These are phyloP conservation scores for Ustilago tritici DNA, from an alignment of 1,284 basidiomycete genomes.

Conservation along the genomic window DNA sequence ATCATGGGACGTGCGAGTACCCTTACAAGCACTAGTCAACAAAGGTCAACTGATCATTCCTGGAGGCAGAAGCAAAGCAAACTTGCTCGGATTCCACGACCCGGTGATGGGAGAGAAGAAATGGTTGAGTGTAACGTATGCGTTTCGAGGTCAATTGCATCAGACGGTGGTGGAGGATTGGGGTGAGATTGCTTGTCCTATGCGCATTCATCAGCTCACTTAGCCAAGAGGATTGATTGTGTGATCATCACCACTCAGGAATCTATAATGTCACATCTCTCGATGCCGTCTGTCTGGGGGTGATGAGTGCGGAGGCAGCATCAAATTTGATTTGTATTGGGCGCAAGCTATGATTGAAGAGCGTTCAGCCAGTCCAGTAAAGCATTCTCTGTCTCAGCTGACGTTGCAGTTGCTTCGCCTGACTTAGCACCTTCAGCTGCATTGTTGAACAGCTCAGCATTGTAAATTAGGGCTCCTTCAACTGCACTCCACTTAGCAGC, in stretches of 20 bases:
- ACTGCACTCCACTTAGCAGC: conserved; percentile 1
- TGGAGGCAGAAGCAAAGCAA: conserved; percentile 77
- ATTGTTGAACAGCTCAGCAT: not conserved
- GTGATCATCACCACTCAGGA: not conserved
- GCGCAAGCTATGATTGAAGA: conserved; percentile 1
- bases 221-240: not conserved
- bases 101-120: conserved; percentile 79
- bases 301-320: too few species aligned
- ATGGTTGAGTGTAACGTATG: conserved; percentile 79
- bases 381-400: not conserved
- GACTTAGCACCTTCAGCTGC: not conserved
- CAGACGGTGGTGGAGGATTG: conserved; percentile 81
- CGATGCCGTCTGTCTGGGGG: not conserved
- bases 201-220: conserved; percentile 69
- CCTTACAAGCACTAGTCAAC: conserved; percentile 84
- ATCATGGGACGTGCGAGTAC: conserved; percentile 80
- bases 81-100: conserved; percentile 81
- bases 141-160: conserved; percentile 80
- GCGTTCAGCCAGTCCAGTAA: not conserved
- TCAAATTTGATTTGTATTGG: too few species aligned
- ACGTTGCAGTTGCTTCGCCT: not conserved
- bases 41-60: conserved; percentile 84
- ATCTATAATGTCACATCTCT: too few species aligned
- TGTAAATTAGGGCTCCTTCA: conserved; percentile 5
- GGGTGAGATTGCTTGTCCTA: conserved; percentile 79